These are phyloP conservation scores for Myochromella boudieri DNA, from an alignment of 768 basidiomycete species.

Conservation along the genomic window DNA sequence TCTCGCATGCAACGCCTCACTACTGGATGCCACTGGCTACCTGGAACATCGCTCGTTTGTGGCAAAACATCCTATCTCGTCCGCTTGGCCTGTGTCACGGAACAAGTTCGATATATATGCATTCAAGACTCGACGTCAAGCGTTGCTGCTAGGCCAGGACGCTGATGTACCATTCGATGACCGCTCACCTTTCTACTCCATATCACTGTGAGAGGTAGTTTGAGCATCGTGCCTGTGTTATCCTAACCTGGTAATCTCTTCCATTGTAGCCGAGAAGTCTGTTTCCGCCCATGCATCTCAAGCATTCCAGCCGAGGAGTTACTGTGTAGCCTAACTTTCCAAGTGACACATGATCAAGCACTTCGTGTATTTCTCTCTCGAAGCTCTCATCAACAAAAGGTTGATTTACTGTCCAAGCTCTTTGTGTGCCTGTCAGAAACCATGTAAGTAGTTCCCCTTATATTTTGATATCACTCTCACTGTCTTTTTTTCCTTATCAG, in stretches of 20 bases:
- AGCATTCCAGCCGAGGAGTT: slow-evolving; percentile 8
- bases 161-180: slow-evolving; percentile 9
- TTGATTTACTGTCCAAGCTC: slow-evolving; percentile 8
- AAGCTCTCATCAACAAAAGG: slow-evolving; percentile 6
- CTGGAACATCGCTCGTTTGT: slow-evolving; percentile 12
- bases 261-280: slow-evolving; percentile 6
- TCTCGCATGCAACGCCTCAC: slow-evolving; percentile 16
- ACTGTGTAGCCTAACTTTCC: slow-evolving; percentile 6
- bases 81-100: slow-evolving; percentile 8
- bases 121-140: slow-evolving; percentile 3
- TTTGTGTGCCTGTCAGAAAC: slow-evolving; percentile 5
- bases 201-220: slow-evolving; percentile 10
- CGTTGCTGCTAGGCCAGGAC: slow-evolving; percentile 12
- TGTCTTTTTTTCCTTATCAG: neutral
- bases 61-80: slow-evolving; percentile 11
- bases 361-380: slow-evolving; percentile 14
- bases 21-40: slow-evolving; percentile 16
- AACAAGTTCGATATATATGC: neutral
- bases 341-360: slow-evolving; percentile 16
- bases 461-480: no score
- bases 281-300: slow-evolving; percentile 14
- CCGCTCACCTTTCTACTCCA: slow-evolving; percentile 5
- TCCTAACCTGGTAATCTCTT: neutral
- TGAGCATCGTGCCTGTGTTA: neutral
- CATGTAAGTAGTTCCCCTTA: no score